Evolutionary conservation across 768 basidiomycete genomes (phyloP).

Genomic region (Leccinum obscurum): DNA sequence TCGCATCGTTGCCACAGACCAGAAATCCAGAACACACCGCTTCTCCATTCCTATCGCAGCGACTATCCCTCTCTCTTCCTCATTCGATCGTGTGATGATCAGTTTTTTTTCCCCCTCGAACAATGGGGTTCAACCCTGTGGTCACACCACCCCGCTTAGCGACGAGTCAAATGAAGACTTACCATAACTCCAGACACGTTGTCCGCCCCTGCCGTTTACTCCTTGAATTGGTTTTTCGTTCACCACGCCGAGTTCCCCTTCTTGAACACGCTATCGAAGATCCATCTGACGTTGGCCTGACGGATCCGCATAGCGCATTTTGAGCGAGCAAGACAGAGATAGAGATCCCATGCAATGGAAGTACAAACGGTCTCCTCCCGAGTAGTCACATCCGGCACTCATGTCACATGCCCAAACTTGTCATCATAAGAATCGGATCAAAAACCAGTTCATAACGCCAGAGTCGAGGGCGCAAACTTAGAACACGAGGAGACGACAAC

Average conservation of each 20-base stretch:
- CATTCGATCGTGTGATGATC: conserved; percentile 13
- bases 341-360: neutral
- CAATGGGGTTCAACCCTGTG: conserved; percentile 1
- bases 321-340: neutral
- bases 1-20: neutral
- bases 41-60: neutral
- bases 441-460: neutral
- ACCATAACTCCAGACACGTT: conserved; percentile 17
- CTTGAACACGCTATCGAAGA: neutral
- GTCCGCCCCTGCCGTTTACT: conserved; percentile 1
- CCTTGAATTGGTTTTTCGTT: neutral
- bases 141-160: conserved; percentile 1
- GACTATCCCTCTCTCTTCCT: neutral
- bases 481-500: conserved; percentile 5
- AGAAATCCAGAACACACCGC: neutral
- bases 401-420: conserved; percentile 3
- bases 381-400: neutral
- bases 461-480: conserved; percentile 4
- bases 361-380: neutral
- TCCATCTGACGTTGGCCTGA: neutral
- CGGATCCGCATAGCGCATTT: conserved; percentile 14
- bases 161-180: conserved; percentile 11
- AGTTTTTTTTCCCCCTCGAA: neutral
- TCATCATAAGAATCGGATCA: conserved; percentile 14
- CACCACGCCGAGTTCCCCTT: neutral